Percentiles rank a stretch among this genome's conserved stretches.
phyloP scores from a whole-genome alignment of 2,329 filamentous ascomycete genomes.

The Akanthomyces uredinophilus region DNA sequence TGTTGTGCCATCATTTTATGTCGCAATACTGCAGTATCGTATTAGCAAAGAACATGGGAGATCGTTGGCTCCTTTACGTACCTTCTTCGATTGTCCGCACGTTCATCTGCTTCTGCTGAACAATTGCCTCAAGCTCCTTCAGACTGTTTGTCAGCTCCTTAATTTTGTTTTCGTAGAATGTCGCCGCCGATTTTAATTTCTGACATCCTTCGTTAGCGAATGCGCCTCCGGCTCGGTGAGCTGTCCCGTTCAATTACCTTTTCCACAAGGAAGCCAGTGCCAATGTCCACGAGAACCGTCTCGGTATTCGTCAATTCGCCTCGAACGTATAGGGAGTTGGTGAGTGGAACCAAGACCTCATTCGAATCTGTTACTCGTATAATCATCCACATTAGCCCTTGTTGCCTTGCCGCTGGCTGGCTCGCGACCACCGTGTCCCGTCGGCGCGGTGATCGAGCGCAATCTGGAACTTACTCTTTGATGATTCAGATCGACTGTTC shows the following conservation, averaged over 20 bases:
- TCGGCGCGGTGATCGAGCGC: neutral
- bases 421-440: neutral
- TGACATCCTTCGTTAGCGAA: slow-evolving; percentile 22
- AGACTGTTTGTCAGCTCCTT: slow-evolving; percentile 48
- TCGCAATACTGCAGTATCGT: slow-evolving; percentile 28
- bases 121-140: slow-evolving; percentile 52
- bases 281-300: slow-evolving; percentile 83
- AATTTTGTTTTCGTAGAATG: slow-evolving; percentile 54
- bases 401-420: neutral
- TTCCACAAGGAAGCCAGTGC: slow-evolving; percentile 91
- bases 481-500: slow-evolving; percentile 32
- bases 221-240: neutral
- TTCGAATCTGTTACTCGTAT: slow-evolving; percentile 31
- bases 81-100: slow-evolving; percentile 85
- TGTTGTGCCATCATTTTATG: slow-evolving; percentile 30
- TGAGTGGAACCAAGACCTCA: slow-evolving; percentile 83
- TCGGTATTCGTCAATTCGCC: slow-evolving; percentile 70
- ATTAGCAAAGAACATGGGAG: slow-evolving; percentile 6
- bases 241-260: slow-evolving; percentile 52
- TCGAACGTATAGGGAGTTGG: slow-evolving; percentile 89
- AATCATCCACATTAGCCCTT: neutral
- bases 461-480: neutral
- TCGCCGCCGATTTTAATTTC: slow-evolving; percentile 48
- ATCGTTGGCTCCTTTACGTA: slow-evolving; percentile 28
- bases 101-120: slow-evolving; percentile 73